Evolutionary conservation across 2,329 filamentous ascomycete species (phyloP), one percentile per base, ranked within the genome.

Genomic region (Aureobasidium sp.): DNA sequence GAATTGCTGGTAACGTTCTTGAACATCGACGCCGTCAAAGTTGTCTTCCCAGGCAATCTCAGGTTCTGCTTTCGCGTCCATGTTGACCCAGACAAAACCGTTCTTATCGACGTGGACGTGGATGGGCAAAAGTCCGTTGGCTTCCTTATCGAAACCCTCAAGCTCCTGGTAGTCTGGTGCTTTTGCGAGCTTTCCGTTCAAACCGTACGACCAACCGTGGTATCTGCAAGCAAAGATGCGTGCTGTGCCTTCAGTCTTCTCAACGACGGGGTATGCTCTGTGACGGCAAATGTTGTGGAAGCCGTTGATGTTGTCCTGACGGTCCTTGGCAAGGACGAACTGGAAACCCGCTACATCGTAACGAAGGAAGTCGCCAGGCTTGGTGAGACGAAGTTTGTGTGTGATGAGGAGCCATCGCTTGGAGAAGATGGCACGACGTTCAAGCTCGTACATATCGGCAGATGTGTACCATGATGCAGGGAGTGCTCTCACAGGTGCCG

Each of bases 251-350:
- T 76, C 71, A 2, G 80, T 76, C 47, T 78, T 76, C 4, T 75
- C 77, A 9, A 84, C 81, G 9, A 86, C 78, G 0, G 83, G 81
- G 67, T 81, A 86, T 27, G 84, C 84, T 7, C 84, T 77, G 69
- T 86, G 84, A 2, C 84, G 74, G 71, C 84, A 86, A 39, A 86
- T 76, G 67, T 86, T 86, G 73, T 86, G 84, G 69, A 86, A 86
- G 16, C 78, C 83, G 62, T 83, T 80, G 70, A 85, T 79, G 6
- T 77, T 76, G 9, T 78, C 78, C 9, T 79, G 72, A 30, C 79
- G 76, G 67, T 84, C 81, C 16, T 72, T 72, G 58, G 77, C 74
- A 11, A 85, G 70, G 66, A 86, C 72, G 69, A 86, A 82, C 29
- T 81, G 75, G 70, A 80, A 85, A 13, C 79, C 82, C 6, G 83